phyloP scores from a whole-genome alignment of 129 eudicot species.

The Helichrysum umbraculigerum region DNA sequence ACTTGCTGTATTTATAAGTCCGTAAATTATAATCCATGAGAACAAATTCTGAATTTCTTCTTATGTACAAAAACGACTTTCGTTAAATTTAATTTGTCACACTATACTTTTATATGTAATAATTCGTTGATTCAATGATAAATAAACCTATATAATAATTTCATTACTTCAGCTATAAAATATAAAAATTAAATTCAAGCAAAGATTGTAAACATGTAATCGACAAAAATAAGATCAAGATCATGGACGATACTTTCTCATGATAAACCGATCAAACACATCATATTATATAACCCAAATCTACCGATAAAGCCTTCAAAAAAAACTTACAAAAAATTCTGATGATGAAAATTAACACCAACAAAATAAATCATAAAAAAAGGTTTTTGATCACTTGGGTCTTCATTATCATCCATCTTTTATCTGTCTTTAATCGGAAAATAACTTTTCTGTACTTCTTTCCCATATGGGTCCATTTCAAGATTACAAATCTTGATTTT shows the following conservation, averaged over 20 bases:
- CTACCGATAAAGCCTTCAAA: conserved; percentile 20
- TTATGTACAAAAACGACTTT: too few relatives aligned
- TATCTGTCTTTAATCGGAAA: neutral
- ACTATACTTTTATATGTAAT: too few relatives aligned
- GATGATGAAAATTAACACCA: conserved; percentile 32
- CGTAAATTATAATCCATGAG: too few relatives aligned
- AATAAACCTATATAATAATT: too few relatives aligned
- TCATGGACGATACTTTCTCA: neutral
- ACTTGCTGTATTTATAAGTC: too few relatives aligned
- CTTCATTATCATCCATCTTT: neutral
- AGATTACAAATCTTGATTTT: neutral
- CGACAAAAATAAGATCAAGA: conserved; percentile 16
- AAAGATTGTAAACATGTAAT: neutral
- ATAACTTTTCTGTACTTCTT: conserved; percentile 11
- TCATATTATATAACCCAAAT: conserved; percentile 22
- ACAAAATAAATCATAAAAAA: conserved; percentile 12
- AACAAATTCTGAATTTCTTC: too few relatives aligned
- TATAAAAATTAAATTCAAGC: too few relatives aligned
- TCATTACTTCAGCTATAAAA: too few relatives aligned
- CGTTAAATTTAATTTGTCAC: too few relatives aligned
- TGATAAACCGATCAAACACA: conserved; percentile 4
- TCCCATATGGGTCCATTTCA: too few relatives aligned
- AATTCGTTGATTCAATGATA: too few relatives aligned
- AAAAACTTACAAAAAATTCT: conserved; percentile 27
- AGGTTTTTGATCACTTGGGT: conserved; percentile 18